Evolutionary conservation across 768 basidiomycete genomes (phyloP), one percentile per base, ranked within the genome.

Genomic region (Tricholoma hemisulphureum): DNA sequence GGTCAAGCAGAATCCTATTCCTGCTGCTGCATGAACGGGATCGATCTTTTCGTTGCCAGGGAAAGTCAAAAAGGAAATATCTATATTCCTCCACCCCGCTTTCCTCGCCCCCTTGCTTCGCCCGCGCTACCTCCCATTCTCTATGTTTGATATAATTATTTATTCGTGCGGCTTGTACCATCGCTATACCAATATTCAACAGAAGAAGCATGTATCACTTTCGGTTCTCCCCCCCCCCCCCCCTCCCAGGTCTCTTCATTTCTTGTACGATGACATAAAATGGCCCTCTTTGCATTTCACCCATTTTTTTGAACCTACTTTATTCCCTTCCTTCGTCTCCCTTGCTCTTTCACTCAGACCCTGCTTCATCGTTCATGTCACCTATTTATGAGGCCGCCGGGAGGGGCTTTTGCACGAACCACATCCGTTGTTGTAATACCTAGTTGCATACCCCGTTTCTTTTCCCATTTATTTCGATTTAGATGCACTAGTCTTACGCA

Each of bases 71-170:
- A 53, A 8, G 5, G 18, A 37, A 39, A 18, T 29, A 39, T 53
- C 16, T 13, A 16, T 8, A 50, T 50, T 50, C 7, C n/a, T 14
- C 43, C 56, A 35, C 46, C 20, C 39, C 53, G 9, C 26, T 29
- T 18, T 9, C 16, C 26, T 50, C 58, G 54, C 46, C 37, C 50
- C 41, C 64, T 61, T 59, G 63, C 57, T n/a, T 55, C 54, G 24
- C 60, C 55, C 56, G 63, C 63, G 62, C 63, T 67, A 65, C 66
- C 66, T 58, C 26, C 32, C 51, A 28, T 50, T 26, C 29, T 50
- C 39, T 28, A 24, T 51, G 26, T 55, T 55, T 55, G 43, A 57
- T 61, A 54, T 61, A 61, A 37, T 46, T 67, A 68, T 64, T 64
- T 64, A 65, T 66, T 62, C 48, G 53, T 62, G 49, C 52, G 55